Conservation (phyloP, 257 asterid genomes). For the Primulina tabacum region DNA sequence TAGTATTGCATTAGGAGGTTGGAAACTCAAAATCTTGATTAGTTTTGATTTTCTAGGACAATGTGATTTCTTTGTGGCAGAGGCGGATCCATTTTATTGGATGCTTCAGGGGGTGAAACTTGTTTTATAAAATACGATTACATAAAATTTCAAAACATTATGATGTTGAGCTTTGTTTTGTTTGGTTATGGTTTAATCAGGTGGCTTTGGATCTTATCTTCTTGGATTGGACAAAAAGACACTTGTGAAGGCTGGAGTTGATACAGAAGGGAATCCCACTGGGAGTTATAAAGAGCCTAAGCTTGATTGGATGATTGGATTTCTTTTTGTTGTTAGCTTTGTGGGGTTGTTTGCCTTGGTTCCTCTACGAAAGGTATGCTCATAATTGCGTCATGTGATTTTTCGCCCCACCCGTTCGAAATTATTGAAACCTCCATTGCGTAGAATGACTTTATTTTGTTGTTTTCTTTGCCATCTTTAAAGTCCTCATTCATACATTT, state of each 20-base stretch:
- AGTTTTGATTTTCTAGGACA: not conserved
- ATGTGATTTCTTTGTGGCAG: not conserved
- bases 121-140: too few species aligned
- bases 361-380: slow-evolving; percentile 67
- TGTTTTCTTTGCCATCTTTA: not conserved
- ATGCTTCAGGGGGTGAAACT: too few species aligned
- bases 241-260: slow-evolving; percentile 36
- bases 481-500: not conserved
- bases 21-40: not conserved
- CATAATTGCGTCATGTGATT: too few species aligned
- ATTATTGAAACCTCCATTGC: not conserved
- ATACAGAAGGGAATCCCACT: slow-evolving; percentile 37
- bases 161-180: not conserved
- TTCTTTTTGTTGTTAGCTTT: slow-evolving; percentile 59
- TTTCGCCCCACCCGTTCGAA: too few species aligned
- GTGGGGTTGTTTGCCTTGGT: slow-evolving; percentile 68
- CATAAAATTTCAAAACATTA: not conserved
- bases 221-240: slow-evolving; percentile 38
- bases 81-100: too few species aligned
- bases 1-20: slow-evolving; percentile 80
- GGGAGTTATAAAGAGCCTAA: slow-evolving; percentile 49
- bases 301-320: slow-evolving; percentile 74
- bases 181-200: slow-evolving; percentile 20
- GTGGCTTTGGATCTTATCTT: slow-evolving; percentile 48
- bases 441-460: not conserved